These are phyloP conservation scores for Nectriaceae sp. DNA, from an alignment of 2,329 filamentous ascomycete species.

Conservation along the genomic window DNA sequence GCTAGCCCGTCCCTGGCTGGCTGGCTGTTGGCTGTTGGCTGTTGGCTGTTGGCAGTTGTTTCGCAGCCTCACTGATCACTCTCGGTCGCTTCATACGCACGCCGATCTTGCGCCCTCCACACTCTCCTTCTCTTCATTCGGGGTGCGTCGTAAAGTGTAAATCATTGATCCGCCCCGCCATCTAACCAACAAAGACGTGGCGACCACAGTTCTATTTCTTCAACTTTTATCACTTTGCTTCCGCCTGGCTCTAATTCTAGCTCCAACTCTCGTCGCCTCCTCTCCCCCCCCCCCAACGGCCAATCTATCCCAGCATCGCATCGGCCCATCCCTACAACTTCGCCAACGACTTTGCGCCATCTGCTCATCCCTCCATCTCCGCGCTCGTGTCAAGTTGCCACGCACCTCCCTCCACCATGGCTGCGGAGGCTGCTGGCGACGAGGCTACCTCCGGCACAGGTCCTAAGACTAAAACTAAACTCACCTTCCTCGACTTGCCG, in stretches of 20 bases:
- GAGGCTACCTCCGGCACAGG: slow-evolving; percentile 21
- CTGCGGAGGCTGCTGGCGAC: slow-evolving; percentile 34
- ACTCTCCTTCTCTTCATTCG: background rate
- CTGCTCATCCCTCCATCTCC: background rate
- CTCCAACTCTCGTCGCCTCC: background rate
- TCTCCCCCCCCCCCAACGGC: background rate
- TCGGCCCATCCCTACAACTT: background rate
- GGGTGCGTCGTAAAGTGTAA: slow-evolving; percentile 6
- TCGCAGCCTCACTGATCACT: background rate
- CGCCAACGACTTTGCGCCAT: background rate
- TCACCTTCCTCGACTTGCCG: slow-evolving; percentile 46
- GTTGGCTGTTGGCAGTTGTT: background rate
- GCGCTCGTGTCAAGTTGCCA: background rate
- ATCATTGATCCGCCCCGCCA: slow-evolving; percentile 26
- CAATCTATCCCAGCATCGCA: background rate
- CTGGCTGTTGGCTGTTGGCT: background rate
- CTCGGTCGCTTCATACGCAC: background rate
- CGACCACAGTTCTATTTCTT: slow-evolving; percentile 19
- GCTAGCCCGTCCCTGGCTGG: background rate
- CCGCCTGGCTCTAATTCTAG: background rate
- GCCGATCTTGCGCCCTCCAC: too few relatives aligned
- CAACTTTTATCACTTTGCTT: slow-evolving; percentile 14
- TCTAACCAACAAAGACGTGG: slow-evolving; percentile 16
- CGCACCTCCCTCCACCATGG: slow-evolving; percentile 32
- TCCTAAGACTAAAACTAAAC: slow-evolving; percentile 14